Conservation (phyloP, 2,329 filamentous ascomycete species). For the Ophiosphaerella narmari region DNA sequence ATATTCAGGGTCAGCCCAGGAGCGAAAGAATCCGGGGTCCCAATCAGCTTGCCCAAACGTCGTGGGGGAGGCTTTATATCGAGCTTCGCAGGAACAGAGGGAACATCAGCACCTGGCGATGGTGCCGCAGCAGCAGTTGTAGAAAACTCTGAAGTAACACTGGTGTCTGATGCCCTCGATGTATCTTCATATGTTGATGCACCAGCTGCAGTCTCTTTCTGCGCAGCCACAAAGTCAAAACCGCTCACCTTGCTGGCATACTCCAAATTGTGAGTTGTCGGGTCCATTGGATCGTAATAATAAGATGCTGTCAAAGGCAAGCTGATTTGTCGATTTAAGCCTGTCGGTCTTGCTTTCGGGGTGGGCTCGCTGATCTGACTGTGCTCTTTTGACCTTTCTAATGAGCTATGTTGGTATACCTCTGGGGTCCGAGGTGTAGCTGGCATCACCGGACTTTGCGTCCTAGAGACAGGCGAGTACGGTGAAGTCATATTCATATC, state of each 20-base stretch:
- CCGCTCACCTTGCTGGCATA: constrained; percentile 54
- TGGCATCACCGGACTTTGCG: constrained; percentile 44
- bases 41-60: constrained; percentile 68
- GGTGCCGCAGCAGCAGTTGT: constrained; percentile 15
- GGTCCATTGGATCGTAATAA: constrained; percentile 51
- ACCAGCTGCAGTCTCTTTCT: constrained; percentile 19
- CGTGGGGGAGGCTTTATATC: constrained; percentile 47
- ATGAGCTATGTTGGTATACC: constrained; percentile 39
- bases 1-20: constrained; percentile 66
- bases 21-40: constrained; percentile 68
- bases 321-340: constrained; percentile 51
- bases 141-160: constrained; percentile 17
- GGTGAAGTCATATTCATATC: constrained; percentile 56
- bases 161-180: constrained; percentile 27
- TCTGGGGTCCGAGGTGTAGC: constrained; percentile 45
- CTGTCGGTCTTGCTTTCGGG: constrained; percentile 39
- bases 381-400: constrained; percentile 29
- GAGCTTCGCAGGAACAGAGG: constrained; percentile 26
- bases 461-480: constrained; percentile 44
- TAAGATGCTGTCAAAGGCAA: constrained; percentile 51
- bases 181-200: constrained; percentile 37
- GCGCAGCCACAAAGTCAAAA: constrained; percentile 44
- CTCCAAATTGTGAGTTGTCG: constrained; percentile 52
- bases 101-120: constrained; percentile 25
- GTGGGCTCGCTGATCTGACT: constrained; percentile 45